Conservation (phyloP, 768 basidiomycete species). For the Phlebiopsis flavidoalba region DNA sequence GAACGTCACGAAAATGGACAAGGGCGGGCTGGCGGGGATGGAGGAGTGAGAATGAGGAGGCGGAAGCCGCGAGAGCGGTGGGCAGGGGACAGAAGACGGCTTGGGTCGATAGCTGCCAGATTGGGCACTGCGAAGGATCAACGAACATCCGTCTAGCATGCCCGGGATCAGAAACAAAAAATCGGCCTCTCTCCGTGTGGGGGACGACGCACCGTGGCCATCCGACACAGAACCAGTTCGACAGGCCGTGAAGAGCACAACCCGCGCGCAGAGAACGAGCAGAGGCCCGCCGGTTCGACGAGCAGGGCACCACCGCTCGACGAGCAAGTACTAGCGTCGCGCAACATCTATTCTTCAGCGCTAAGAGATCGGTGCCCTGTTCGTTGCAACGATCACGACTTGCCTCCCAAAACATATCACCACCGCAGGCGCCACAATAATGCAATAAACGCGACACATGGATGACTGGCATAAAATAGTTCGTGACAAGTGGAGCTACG, state of each 20-base stretch:
- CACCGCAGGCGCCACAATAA: not conserved
- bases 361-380: not conserved
- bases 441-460: not conserved
- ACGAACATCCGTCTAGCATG: not conserved
- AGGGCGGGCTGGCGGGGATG: not conserved
- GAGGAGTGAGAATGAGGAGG: not conserved
- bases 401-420: not conserved
- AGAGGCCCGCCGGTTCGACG: not conserved
- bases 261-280: not conserved
- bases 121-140: constrained; percentile 11
- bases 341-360: constrained; percentile 5
- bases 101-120: constrained; percentile 11
- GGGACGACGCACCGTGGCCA: not conserved
- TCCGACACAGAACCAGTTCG: not conserved
- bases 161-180: constrained; percentile 1
- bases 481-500: not conserved
- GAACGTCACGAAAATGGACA: not conserved
- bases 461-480: not conserved
- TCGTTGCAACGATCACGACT: not conserved
- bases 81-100: constrained; percentile 7
- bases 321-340: not conserved
- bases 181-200: not conserved
- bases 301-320: not conserved
- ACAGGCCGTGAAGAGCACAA: not conserved
- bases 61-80: not conserved